Conservation (phyloP, 805 yeast genomes). For the Saccharomycopsis malanga region DNA sequence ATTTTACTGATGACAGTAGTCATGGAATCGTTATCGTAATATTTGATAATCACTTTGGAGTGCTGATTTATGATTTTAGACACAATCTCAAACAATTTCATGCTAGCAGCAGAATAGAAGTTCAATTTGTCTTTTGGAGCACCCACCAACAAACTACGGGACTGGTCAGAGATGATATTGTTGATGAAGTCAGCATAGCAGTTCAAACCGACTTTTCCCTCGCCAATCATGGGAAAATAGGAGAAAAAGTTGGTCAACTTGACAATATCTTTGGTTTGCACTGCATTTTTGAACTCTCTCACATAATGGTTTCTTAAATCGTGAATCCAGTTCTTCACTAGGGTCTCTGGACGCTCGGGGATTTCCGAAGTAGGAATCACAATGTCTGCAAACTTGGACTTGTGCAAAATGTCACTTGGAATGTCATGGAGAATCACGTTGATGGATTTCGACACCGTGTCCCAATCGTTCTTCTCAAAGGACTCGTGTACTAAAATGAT, state of each 20-base stretch:
- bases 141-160: slow-evolving; percentile 53
- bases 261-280: slow-evolving; percentile 56
- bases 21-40: slow-evolving; percentile 63
- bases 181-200: slow-evolving; percentile 85
- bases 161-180: slow-evolving; percentile 71
- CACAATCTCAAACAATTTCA: slow-evolving; percentile 73
- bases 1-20: slow-evolving; percentile 61
- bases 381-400: slow-evolving; percentile 65
- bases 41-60: slow-evolving; percentile 63
- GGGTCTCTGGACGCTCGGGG: slow-evolving; percentile 65
- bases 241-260: slow-evolving; percentile 73
- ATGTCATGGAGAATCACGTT: slow-evolving; percentile 41
- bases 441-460: slow-evolving; percentile 68
- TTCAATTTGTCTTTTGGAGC: slow-evolving; percentile 38
- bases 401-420: slow-evolving; percentile 43
- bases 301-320: slow-evolving; percentile 52
- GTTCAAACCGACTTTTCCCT: slow-evolving; percentile 61
- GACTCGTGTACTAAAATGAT: slow-evolving; percentile 63
- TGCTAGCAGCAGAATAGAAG: slow-evolving; percentile 51
- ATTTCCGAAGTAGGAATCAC: slow-evolving; percentile 83
- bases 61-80: slow-evolving; percentile 84
- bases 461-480: slow-evolving; percentile 63
- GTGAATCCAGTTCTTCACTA: slow-evolving; percentile 51
- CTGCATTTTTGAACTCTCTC: slow-evolving; percentile 62
- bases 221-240: slow-evolving; percentile 78